Base-by-base conservation (phyloP, 179 eudicot species). In the Gypsophila paniculata region DNA sequence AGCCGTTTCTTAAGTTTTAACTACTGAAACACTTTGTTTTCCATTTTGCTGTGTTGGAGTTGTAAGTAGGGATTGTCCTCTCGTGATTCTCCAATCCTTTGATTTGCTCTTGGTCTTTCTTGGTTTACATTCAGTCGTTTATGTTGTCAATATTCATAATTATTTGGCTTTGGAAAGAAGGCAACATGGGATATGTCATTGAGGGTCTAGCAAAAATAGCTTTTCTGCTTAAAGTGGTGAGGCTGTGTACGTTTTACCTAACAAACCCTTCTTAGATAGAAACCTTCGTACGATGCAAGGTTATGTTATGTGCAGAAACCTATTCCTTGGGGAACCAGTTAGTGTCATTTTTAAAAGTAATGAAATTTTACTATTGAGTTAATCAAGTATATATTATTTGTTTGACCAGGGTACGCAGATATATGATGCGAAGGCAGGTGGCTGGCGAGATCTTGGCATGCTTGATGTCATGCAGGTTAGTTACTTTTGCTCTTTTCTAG, bases 381-480 rank as follows among this genome's bases (percentile, higher is more conserved):
- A 77, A 71, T 61, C 46, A 60, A 61, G 49, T 26, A 65, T 71
- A 49, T 75, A 42, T 46, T 78, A 39, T 72, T 75, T 78, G 68
- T 44, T 77, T 39, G 66, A 55, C 78, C 83, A 94, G 99, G 99
- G 99, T 72, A 95, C 99, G 42, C 97, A 95, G 80, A 72, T 95
- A 76, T 95, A 95, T 86, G 98, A 95, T 86, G 85, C 99, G 63
- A 95, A 95, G 76, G 99, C 99, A 78, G 99, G 99, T 83, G 99
- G 99, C 54, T 95, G 98, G 98, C 83, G 92, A 71, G 99, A 95
- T 82, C 74, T 95, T 57, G 99, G 99, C 65, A 95, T 95, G 99
- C 99, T 95, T 82, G 99, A 95, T 80, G 99, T 95, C 70, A 95
- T 95, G 99, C 99, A 95, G 91, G 99, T 92, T 71, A 78, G 26